Evolutionary conservation across 202 grass and related monocot genomes (phyloP).

Genomic region (Cymbopogon flexuosus): DNA sequence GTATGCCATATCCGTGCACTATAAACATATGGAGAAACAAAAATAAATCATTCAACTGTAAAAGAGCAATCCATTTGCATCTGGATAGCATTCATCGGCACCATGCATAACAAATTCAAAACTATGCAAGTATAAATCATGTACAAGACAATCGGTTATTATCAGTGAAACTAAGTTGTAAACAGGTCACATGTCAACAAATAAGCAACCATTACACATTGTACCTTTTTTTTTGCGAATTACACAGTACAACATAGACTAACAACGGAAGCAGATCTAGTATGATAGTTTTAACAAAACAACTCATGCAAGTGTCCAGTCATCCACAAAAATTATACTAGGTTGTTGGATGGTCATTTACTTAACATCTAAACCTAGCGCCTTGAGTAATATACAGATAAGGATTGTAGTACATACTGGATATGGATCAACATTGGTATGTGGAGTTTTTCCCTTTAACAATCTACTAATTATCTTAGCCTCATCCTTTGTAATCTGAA

Average conservation of each 20-base stretch:
- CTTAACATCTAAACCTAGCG: background rate
- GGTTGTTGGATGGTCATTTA: background rate
- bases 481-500: conserved; percentile 82
- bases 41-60: background rate
- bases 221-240: background rate
- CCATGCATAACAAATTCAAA: background rate
- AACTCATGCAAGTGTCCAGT: background rate
- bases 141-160: background rate
- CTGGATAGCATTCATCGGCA: background rate
- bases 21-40: conserved; percentile 5
- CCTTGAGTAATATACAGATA: conserved; percentile 7
- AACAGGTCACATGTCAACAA: background rate
- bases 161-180: background rate
- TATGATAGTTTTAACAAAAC: conserved; percentile 4
- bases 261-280: background rate
- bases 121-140: background rate
- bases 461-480: conserved; percentile 76
- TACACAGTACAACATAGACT: background rate
- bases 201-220: background rate
- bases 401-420: conserved; percentile 47
- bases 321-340: background rate
- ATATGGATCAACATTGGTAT: conserved; percentile 79
- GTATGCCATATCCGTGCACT: background rate
- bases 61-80: conserved; percentile 4
- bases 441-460: conserved; percentile 82